Evolutionary conservation across 345 rosid species (phyloP).

Genomic region (Lumnitzera racemosa): DNA sequence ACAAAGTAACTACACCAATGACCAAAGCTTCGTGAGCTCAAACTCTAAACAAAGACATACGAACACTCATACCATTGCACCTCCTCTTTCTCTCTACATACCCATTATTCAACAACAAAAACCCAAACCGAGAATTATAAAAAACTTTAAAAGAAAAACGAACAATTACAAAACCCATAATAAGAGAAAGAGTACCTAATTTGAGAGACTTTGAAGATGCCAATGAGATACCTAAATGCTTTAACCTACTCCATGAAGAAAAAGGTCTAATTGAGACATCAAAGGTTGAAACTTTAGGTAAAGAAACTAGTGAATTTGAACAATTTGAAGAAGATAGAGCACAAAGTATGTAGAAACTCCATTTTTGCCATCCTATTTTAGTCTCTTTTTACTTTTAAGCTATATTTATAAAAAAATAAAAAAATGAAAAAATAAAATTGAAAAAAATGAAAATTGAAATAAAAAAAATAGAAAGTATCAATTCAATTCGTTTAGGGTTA

Average conservation of each 20-base stretch:
- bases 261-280: slow-evolving; percentile 26
- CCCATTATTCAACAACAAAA: slow-evolving; percentile 9
- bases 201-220: slow-evolving; percentile 31
- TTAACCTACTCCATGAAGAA: slow-evolving; percentile 64
- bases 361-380: too few relatives aligned
- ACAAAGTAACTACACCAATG: slow-evolving; percentile 93
- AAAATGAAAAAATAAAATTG: too few relatives aligned
- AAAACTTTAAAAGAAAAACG: neutral
- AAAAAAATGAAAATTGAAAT: too few relatives aligned
- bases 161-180: neutral
- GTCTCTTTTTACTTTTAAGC: too few relatives aligned
- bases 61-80: slow-evolving; percentile 32
- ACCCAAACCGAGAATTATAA: too few relatives aligned
- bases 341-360: neutral
- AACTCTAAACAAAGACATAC: slow-evolving; percentile 87
- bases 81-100: slow-evolving; percentile 50
- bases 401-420: too few relatives aligned
- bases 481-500: too few relatives aligned
- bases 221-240: slow-evolving; percentile 58
- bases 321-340: slow-evolving; percentile 21
- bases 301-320: slow-evolving; percentile 19
- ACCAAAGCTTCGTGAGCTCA: slow-evolving; percentile 99
- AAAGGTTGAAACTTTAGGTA: slow-evolving; percentile 23
- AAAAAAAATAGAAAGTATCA: too few relatives aligned
- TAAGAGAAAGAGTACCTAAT: slow-evolving; percentile 28